These are phyloP conservation scores for Beauveria scarabaeidicola DNA, from an alignment of 2,329 filamentous ascomycete genomes.

Conservation along the genomic window DNA sequence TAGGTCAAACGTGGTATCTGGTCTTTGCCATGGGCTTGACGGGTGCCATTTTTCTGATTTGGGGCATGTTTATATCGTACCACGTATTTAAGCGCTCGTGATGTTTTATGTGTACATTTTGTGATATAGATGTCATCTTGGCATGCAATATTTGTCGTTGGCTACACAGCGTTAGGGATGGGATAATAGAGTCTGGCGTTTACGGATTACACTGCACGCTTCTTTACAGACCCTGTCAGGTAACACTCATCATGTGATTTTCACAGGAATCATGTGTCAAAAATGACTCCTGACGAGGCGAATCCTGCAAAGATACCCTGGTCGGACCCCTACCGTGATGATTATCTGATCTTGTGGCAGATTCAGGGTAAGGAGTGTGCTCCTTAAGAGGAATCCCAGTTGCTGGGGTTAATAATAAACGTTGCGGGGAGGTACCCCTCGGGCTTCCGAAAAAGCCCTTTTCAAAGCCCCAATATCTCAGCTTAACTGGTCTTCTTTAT, in stretches of 20 bases:
- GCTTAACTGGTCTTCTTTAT: no score
- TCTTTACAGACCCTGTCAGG: neutral
- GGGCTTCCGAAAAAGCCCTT: no score
- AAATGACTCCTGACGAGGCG: neutral
- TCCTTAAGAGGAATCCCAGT: no score
- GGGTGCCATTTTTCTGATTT: conserved; percentile 52
- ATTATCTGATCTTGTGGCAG: neutral
- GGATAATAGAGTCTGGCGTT: neutral
- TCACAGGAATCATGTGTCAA: neutral
- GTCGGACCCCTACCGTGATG: neutral
- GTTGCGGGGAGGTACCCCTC: no score
- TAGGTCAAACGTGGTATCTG: conserved; percentile 55
- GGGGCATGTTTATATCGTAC: conserved; percentile 61
- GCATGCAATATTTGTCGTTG: neutral
- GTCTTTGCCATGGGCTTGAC: conserved; percentile 56
- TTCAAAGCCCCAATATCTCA: no score
- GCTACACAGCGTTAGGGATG: neutral
- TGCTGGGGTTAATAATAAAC: no score
- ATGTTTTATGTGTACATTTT: neutral
- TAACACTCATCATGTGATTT: neutral
- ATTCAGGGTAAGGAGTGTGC: no score
- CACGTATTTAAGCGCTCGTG: conserved; percentile 48
- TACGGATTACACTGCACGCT: no score
- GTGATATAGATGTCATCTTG: neutral
- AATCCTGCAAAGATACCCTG: neutral